Conservation (phyloP, 2,329 filamentous ascomycete genomes). For the Nemania bipapillata region DNA sequence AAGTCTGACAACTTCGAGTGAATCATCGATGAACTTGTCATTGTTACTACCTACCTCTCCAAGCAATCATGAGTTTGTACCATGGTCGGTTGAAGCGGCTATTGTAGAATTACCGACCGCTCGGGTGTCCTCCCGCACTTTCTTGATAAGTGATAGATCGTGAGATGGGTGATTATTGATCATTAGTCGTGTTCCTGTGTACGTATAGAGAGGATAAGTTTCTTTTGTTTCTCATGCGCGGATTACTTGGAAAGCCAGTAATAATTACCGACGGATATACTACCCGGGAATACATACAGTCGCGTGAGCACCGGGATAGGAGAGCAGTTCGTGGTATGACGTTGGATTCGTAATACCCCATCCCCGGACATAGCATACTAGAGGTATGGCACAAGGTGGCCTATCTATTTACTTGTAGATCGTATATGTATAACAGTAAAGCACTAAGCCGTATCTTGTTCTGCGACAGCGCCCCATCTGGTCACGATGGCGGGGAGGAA, state of each 20-base stretch:
- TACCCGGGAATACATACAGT: neutral
- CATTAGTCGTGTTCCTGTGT: neutral
- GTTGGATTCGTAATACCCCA: neutral
- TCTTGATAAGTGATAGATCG: neutral
- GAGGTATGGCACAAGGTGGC: no score
- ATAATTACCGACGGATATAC: neutral
- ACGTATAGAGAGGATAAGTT: neutral
- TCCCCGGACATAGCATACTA: neutral
- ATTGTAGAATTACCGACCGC: constrained; percentile 11
- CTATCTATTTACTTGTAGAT: no score
- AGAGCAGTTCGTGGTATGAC: neutral
- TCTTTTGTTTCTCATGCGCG: neutral
- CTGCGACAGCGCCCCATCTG: neutral
- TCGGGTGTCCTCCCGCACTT: neutral
- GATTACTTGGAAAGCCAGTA: neutral
- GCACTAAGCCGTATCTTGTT: neutral
- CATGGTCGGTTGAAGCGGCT: constrained; percentile 18
- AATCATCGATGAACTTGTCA: neutral
- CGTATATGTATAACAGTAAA: neutral
- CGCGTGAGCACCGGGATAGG: neutral
- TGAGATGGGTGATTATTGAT: neutral
- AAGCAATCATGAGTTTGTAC: neutral
- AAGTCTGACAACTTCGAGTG: neutral
- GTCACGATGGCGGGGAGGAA: no score
- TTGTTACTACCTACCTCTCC: neutral